Evolutionary conservation across 208 protist genomes (phyloP), one percentile per base, ranked within the genome.

Genomic region (Jaenimonas drosophilae): DNA sequence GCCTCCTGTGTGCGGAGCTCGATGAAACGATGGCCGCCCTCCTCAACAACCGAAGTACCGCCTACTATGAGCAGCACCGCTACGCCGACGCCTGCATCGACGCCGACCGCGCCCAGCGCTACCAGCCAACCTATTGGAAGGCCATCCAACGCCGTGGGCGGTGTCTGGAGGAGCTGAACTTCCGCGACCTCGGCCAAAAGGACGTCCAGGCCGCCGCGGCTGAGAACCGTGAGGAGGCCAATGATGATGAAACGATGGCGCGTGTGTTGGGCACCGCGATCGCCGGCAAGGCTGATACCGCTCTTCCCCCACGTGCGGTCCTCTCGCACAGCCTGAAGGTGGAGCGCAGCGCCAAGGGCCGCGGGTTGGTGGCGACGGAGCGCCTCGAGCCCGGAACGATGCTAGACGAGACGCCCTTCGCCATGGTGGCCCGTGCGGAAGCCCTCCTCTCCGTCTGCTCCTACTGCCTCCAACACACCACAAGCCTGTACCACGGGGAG

Each of bases 31-130:
- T 89, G 24, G 76, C 78, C 1, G 52, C 60, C 29, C 45, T 89
- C 34, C 57, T 89, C 11, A 82, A 85, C 62, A 85, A 89, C 55
- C 75, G 84, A 29, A 83, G 74, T 54, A 71, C 74, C 25, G 70
- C 61, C 16, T 85, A 82, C 26, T 85, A 72, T 32, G 57, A 75
- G 32, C 54, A 71, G 23, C 44, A 52, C 42, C 74, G 61, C 45
- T 65, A 68, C 54, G 49, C 57, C 4, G 78, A 84, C 54, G 70
- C 78, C 24, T 74, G 76, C 42, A 37, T 86, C 7, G 84, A 92
- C 39, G 72, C 76, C 14, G 53, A 88, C 45, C 48, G 49, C 1
- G 69, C 76, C 9, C 48, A 80, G 16, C 43, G 49, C 5, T 62
- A 80, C 46, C 61, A 65, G 19, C 59, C 70, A 0, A 42, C 43